These are phyloP conservation scores for Solanum hybrid DNA, from an alignment of 305 asterid genomes.

Conservation along the genomic window DNA sequence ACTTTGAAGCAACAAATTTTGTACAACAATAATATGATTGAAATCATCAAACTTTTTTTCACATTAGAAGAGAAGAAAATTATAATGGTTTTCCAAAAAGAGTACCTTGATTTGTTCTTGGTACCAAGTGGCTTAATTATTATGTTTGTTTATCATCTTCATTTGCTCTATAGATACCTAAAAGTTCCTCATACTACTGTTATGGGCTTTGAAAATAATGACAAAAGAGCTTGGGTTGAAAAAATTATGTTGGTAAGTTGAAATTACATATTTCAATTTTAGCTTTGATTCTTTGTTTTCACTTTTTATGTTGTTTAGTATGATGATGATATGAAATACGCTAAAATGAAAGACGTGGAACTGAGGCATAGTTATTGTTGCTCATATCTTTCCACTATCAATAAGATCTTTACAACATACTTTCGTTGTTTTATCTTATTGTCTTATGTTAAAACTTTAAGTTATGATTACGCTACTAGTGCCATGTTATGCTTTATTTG, in stretches of 20 bases:
- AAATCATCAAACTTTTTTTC: not conserved
- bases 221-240: constrained; percentile 58
- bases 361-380: not conserved
- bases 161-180: constrained; percentile 58
- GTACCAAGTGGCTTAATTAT: constrained; percentile 49
- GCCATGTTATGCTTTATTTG: not conserved
- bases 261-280: not conserved
- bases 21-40: not conserved
- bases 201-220: constrained; percentile 64
- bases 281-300: not conserved
- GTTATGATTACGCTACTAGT: not conserved
- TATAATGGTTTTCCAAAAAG: constrained; percentile 32
- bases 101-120: constrained; percentile 47
- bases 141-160: constrained; percentile 50
- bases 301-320: not conserved
- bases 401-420: not conserved
- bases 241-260: constrained; percentile 51
- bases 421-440: not conserved
- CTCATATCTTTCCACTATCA: not conserved
- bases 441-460: not conserved
- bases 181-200: constrained; percentile 66
- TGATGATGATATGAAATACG: not conserved
- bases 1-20: not conserved
- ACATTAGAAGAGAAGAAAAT: not conserved
- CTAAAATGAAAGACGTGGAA: not conserved